Evolutionary conservation across 768 basidiomycete genomes (phyloP).

Genomic region (Suillus weaverae): DNA sequence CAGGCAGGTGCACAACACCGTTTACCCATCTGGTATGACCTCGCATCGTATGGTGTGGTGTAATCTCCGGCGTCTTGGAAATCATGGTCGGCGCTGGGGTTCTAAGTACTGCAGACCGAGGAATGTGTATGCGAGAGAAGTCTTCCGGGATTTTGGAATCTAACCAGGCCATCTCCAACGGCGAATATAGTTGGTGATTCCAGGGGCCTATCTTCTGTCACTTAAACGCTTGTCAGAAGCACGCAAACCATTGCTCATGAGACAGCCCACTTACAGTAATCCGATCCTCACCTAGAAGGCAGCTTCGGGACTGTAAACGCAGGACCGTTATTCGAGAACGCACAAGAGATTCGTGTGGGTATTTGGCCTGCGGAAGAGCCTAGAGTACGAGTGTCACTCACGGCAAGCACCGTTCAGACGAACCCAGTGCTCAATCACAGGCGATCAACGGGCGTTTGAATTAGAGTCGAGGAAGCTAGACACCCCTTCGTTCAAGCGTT

Average conservation of each 20-base stretch:
- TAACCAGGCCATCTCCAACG: no score
- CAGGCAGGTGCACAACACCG: neutral
- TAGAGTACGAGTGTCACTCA: neutral
- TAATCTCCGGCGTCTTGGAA: neutral
- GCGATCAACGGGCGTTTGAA: neutral
- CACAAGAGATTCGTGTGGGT: no score
- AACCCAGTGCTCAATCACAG: neutral
- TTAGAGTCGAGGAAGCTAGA: neutral
- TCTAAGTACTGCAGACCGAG: neutral
- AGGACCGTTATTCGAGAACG: neutral
- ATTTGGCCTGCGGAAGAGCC: no score
- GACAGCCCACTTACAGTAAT: neutral
- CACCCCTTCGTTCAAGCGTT: neutral
- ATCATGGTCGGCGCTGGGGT: neutral
- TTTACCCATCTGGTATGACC: neutral
- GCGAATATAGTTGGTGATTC: neutral
- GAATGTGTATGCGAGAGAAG: neutral
- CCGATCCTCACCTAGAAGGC: neutral
- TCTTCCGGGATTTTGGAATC: neutral
- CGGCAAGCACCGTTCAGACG: neutral
- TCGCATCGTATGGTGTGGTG: neutral
- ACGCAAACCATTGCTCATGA: neutral
- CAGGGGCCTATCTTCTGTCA: neutral
- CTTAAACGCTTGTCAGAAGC: neutral
- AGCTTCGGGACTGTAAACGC: neutral